These are phyloP conservation scores for Phytophthora citricola DNA, from an alignment of 352 stramenopile genomes.

Conservation along the genomic window DNA sequence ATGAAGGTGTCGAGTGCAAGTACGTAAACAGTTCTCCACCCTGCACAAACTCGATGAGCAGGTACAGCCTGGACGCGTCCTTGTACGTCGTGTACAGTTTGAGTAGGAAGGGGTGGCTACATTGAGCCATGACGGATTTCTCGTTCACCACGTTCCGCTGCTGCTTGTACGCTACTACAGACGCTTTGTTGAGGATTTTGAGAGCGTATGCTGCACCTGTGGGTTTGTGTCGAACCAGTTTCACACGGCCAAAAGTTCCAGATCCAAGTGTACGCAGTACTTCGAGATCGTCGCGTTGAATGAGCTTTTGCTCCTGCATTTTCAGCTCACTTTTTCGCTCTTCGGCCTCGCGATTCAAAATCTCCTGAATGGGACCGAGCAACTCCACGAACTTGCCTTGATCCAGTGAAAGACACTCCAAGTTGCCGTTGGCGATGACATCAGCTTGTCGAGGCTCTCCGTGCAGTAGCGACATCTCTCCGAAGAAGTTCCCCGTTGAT, in stretches of 20 bases:
- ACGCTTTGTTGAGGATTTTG: constrained; percentile 94
- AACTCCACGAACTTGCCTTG: constrained; percentile 88
- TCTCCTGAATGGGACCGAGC: constrained; percentile 77
- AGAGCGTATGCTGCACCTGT: constrained; percentile 91
- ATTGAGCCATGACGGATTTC: constrained; percentile 95
- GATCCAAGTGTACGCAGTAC: constrained; percentile 91
- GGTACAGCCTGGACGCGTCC: constrained; percentile 92
- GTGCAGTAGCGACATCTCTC: constrained; percentile 75
- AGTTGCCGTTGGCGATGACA: constrained; percentile 67
- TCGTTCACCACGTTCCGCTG: constrained; percentile 97
- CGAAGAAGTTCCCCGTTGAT: constrained; percentile 67
- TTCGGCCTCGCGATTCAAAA: constrained; percentile 70
- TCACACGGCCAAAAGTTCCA: constrained; percentile 96
- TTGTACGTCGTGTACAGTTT: constrained; percentile 96
- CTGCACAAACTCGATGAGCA: constrained; percentile 94
- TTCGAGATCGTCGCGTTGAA: constrained; percentile 82
- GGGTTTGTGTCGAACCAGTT: constrained; percentile 87
- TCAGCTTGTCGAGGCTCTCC: constrained; percentile 66
- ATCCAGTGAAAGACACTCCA: constrained; percentile 92
- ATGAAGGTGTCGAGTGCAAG: constrained; percentile 80
- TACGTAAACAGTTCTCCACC: constrained; percentile 97
- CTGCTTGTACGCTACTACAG: constrained; percentile 96
- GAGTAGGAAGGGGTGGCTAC: constrained; percentile 98
- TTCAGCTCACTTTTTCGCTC: constrained; percentile 51
- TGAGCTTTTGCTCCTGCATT: constrained; percentile 40